These are phyloP conservation scores for Mortierella hygrophila DNA, from an alignment of 192 early-diverging fungal genomes.

Conservation along the genomic window DNA sequence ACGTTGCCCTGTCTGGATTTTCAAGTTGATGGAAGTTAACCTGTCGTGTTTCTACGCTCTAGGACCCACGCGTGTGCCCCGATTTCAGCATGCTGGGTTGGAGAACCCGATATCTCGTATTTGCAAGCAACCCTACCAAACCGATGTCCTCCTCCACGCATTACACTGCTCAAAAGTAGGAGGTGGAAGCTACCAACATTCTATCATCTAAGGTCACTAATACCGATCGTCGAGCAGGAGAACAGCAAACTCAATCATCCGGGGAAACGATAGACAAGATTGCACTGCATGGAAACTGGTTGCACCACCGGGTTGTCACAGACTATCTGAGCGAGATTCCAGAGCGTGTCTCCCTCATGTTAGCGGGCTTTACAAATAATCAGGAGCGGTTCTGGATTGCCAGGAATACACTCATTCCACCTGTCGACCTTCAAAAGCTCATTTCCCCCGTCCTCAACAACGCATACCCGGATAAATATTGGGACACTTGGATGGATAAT, in stretches of 20 bases:
- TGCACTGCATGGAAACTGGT: conserved; percentile 32
- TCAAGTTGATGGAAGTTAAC: conserved; percentile 1
- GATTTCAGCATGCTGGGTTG: conserved; percentile 9
- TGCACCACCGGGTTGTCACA: not conserved
- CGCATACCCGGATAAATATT: conserved; percentile 11
- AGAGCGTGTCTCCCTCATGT: conserved; percentile 9
- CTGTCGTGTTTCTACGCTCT: not conserved
- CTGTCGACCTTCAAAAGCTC: conserved; percentile 23
- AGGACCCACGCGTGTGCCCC: conserved; percentile 3
- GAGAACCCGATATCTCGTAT: conserved; percentile 1
- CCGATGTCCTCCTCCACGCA: conserved; percentile 23
- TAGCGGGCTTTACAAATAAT: conserved; percentile 21
- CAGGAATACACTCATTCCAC: conserved; percentile 25
- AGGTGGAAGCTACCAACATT: conserved; percentile 18
- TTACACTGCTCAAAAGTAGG: conserved; percentile 22
- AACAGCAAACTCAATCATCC: conserved; percentile 10
- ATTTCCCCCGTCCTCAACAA: conserved; percentile 16
- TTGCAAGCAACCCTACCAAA: not conserved
- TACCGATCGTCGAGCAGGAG: conserved; percentile 32
- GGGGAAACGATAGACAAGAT: conserved; percentile 21
- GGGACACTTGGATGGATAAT: conserved; percentile 28
- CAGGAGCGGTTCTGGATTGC: conserved; percentile 21
- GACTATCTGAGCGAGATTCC: conserved; percentile 14
- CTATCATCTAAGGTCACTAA: conserved; percentile 19
- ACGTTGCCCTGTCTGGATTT: not conserved